Conservation (phyloP, 495 filamentous ascomycete genomes). For the Clohesyomyces aquaticus region DNA sequence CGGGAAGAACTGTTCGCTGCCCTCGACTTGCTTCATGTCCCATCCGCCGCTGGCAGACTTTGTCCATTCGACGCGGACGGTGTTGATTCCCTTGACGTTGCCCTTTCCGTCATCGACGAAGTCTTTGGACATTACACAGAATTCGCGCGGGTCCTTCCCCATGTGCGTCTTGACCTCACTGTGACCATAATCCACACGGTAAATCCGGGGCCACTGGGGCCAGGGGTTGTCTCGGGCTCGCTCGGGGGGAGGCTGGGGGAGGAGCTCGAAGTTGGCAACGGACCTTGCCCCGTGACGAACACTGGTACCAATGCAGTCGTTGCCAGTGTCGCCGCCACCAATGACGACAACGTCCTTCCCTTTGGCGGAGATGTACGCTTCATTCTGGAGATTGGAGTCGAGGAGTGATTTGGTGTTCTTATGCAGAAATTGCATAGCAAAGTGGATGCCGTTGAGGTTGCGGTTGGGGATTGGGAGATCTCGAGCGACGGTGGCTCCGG, state of each 20-base stretch:
- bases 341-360: conserved; percentile 98
- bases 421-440: conserved; percentile 98
- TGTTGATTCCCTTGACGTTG: conserved; percentile 96
- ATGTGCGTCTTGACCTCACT: conserved; percentile 95
- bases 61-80: conserved; percentile 95
- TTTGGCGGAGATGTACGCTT: conserved; percentile 92
- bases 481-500: conserved; percentile 95
- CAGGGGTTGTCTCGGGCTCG: conserved; percentile 97
- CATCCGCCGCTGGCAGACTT: conserved; percentile 87
- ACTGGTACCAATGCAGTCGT: conserved; percentile 98
- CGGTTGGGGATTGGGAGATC: conserved; percentile 93
- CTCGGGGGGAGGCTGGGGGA: conserved; percentile 92
- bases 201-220: conserved; percentile 99
- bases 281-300: conserved; percentile 97
- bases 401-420: conserved; percentile 98
- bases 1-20: conserved; percentile 94
- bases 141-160: conserved; percentile 97
- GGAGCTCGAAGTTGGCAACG: conserved; percentile 95
- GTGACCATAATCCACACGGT: conserved; percentile 98
- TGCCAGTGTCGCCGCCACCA: conserved; percentile 97
- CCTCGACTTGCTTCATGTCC: conserved; percentile 99
- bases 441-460: conserved; percentile 92
- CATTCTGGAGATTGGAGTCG: conserved; percentile 85
- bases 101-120: conserved; percentile 92
- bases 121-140: conserved; percentile 98